These are phyloP conservation scores for Moniliophthora roreri DNA, from an alignment of 1,284 basidiomycete species.

Conservation along the genomic window DNA sequence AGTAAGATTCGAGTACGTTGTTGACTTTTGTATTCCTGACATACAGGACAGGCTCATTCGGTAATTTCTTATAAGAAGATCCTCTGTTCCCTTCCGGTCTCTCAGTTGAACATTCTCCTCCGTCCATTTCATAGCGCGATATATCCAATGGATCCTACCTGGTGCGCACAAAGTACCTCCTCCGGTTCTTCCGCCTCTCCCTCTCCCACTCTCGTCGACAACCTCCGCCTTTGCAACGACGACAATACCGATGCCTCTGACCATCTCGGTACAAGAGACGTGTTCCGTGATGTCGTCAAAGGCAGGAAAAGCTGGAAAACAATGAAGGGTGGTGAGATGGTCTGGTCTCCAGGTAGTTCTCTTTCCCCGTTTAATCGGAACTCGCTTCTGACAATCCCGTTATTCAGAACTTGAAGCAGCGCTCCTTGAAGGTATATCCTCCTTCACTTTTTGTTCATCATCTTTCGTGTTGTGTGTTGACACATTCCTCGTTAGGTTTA, in stretches of 20 bases:
- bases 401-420: slow-evolving; percentile 62
- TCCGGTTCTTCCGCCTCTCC: slow-evolving; percentile 1
- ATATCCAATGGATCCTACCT: background rate
- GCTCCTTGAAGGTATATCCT: slow-evolving; percentile 61
- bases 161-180: background rate
- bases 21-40: no score
- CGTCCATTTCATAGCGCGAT: background rate
- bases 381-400: no score
- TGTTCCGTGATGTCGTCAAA: slow-evolving; percentile 64
- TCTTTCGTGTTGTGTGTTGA: slow-evolving; percentile 9
- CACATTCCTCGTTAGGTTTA: slow-evolving; percentile 42
- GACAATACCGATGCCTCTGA: background rate
- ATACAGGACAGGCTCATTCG: background rate
- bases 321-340: slow-evolving; percentile 64
- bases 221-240: background rate
- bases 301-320: slow-evolving; percentile 76
- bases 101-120: background rate
- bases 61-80: slow-evolving; percentile 2
- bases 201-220: slow-evolving; percentile 4
- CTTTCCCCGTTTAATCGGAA: no score
- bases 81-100: background rate
- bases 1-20: no score
- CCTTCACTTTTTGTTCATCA: slow-evolving; percentile 4
- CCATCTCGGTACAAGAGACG: slow-evolving; percentile 40
- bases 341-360: slow-evolving; percentile 56